A percentile compares a stretch with the other conserved stretches of the same genome.
Evolutionary conservation across 2,329 filamentous ascomycete species (phyloP).

Genomic region (Leptographium lundbergii): DNA sequence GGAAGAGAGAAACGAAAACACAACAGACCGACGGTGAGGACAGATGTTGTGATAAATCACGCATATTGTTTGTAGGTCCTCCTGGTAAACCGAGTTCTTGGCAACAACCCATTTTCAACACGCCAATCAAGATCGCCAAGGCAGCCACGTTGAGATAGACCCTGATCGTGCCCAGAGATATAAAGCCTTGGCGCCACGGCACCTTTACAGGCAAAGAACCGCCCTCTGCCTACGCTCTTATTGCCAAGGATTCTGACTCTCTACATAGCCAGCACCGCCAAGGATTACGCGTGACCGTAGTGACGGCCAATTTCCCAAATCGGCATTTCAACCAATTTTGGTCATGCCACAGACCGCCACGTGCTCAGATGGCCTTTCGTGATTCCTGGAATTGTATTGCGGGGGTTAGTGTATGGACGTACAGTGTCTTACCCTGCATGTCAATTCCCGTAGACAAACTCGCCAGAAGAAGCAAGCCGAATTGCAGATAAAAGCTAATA

Average conservation of each 20-base stretch:
- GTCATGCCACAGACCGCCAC: too few relatives aligned
- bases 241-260: background rate
- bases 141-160: background rate
- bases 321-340: background rate
- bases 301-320: background rate
- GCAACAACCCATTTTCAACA: background rate
- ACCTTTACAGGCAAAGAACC: background rate
- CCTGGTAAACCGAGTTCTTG: background rate
- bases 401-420: too few relatives aligned
- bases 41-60: too few relatives aligned
- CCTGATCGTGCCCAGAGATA: background rate
- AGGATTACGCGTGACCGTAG: background rate
- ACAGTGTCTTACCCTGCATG: too few relatives aligned
- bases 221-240: background rate
- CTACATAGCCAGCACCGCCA: background rate
- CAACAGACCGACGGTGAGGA: too few relatives aligned
- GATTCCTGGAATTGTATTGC: too few relatives aligned
- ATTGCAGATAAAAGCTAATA: too few relatives aligned
- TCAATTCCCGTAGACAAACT: too few relatives aligned
- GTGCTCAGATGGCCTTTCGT: too few relatives aligned
- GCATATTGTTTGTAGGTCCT: too few relatives aligned
- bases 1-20: too few relatives aligned
- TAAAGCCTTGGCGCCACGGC: background rate
- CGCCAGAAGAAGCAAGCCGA: too few relatives aligned
- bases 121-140: background rate